Percentiles rank a stretch among this genome's conserved stretches.
phyloP scores from a whole-genome alignment of 2,329 filamentous ascomycete species.

The Diaporthe sp. region DNA sequence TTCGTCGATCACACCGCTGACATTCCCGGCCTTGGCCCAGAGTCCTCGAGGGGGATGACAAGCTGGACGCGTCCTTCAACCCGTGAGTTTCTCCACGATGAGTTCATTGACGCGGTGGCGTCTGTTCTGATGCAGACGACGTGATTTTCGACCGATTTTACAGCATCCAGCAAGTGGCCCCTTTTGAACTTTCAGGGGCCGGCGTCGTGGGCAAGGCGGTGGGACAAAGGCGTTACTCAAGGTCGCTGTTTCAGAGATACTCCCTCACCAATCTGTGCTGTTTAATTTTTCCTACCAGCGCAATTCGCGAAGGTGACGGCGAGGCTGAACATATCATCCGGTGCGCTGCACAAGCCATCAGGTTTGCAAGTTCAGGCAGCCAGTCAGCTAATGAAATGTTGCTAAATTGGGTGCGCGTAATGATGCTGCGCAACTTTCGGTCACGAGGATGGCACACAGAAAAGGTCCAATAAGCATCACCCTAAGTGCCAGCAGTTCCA shows the following conservation, averaged over 20 bases:
- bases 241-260: conserved; percentile 16
- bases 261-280: background rate
- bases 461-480: background rate
- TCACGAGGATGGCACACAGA: background rate
- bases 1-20: background rate
- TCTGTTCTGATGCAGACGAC: background rate
- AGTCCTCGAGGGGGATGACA: conserved; percentile 69
- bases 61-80: conserved; percentile 61
- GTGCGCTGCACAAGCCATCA: background rate
- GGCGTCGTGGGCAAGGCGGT: conserved; percentile 17
- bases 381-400: background rate
- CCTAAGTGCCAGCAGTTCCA: conserved; percentile 1
- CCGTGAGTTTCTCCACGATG: conserved; percentile 14
- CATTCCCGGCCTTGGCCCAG: conserved; percentile 49
- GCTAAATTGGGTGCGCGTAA: background rate
- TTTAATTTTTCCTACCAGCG: background rate
- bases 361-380: background rate
- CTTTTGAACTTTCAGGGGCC: background rate
- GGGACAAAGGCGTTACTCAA: conserved; percentile 25
- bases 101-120: background rate
- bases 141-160: conserved; percentile 7
- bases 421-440: background rate
- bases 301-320: background rate
- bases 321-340: background rate
- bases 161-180: conserved; percentile 16